Evolutionary conservation across 352 stramenopile species (phyloP).

Genomic region (Pythium pectinolyticum): DNA sequence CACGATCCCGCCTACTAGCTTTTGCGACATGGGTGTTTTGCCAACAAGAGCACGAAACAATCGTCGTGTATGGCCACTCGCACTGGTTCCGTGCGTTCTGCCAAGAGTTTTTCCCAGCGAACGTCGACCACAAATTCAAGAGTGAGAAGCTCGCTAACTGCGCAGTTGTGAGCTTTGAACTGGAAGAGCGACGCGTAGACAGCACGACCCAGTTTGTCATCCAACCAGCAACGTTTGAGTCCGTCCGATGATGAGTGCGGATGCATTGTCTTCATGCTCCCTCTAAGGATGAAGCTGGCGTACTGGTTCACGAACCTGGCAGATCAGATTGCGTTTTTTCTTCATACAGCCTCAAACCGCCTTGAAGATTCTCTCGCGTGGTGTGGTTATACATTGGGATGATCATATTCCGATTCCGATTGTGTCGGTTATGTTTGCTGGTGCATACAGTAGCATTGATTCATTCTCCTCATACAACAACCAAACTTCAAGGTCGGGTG

Average conservation of each 20-base stretch:
- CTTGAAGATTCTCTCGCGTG: too few species aligned
- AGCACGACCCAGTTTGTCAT: constrained; percentile 12
- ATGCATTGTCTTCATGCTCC: too few species aligned
- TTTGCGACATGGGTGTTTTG: constrained; percentile 74
- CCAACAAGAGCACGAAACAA: constrained; percentile 48
- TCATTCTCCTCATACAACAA: not conserved
- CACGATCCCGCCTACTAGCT: constrained; percentile 49
- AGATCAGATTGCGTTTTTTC: not conserved
- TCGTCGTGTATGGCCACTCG: constrained; percentile 86
- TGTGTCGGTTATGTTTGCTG: too few species aligned
- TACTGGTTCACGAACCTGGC: too few species aligned
- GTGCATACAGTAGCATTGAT: too few species aligned
- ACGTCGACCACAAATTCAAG: constrained; percentile 46
- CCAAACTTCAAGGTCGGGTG: constrained; percentile 3
- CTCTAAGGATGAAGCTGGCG: too few species aligned
- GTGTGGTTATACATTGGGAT: too few species aligned
- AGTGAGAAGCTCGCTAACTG: constrained; percentile 76
- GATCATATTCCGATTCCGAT: too few species aligned
- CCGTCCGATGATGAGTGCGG: constrained; percentile 26
- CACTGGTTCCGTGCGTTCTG: constrained; percentile 87
- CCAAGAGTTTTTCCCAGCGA: constrained; percentile 65
- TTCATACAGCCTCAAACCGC: too few species aligned
- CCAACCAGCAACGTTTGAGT: constrained; percentile 23
- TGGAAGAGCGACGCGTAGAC: constrained; percentile 42
- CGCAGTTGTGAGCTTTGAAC: constrained; percentile 67